Evolutionary conservation across 2,329 filamentous ascomycete species (phyloP), one percentile per base, ranked within the genome.

Genomic region (Fusarium tuaranense): DNA sequence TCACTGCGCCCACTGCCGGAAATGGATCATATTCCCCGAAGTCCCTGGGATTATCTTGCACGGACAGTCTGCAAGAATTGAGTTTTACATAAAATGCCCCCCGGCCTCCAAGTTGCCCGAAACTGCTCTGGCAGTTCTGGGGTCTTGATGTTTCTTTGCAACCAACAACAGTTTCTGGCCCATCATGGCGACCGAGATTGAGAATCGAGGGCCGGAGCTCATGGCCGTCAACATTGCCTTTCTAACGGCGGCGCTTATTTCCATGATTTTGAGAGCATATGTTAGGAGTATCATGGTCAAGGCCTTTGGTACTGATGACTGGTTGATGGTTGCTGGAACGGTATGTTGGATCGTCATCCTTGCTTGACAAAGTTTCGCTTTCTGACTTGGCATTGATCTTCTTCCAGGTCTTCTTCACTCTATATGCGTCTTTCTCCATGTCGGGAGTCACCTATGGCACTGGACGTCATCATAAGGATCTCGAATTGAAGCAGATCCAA

Each of bases 241-340:
- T 27, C 62, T 79, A 39, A 39, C 68, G 1, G 20, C 78, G 53
- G 78, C 81, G 2, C 9, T 79, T 12, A 68, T 78, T 14, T 76
- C 80, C 22, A 80, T 80, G 14, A 7, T 70, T 1, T 51, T 84
- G 51, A 75, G 83, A 70, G 78, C 76, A 22, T 84, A 81, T 71
- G 81, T 83, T 16, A 80, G 83, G 7, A 64, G 71, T 6, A 70
- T 74, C 32, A 74, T 84, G 53, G 78, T 83, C 36, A 81, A 78
- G 57, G 79, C 78, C 2, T 84, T 84, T 59, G 82, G 82, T 0
- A 55, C 69, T 4, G 83, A 84, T 46, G 83, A 84, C 75, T 83
- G 79, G 79, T 67, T 83, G 12, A 84, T 84, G 83, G 60, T 78
- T 2, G 22, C 73, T 27, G 82, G 82, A 8, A 73, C 77, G 65